phyloP scores from a whole-genome alignment of 441 rosid species.

The Populus hybrid region DNA sequence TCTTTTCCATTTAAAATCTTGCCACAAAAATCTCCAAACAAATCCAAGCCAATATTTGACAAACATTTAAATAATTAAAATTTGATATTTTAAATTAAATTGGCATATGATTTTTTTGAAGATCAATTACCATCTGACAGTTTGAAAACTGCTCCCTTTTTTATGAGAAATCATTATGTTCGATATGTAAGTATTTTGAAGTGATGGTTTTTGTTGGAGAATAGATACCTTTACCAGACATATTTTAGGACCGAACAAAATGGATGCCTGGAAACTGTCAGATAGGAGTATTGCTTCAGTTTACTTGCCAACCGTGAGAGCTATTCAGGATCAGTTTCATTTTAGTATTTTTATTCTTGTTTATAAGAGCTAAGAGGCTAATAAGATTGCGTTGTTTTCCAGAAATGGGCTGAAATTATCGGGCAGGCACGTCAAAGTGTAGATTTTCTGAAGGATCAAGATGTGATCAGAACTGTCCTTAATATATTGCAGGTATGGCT shows the following conservation, averaged over 20 bases:
- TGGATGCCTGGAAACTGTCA: background rate
- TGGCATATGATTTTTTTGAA: background rate
- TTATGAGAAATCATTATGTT: background rate
- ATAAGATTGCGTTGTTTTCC: constrained; percentile 21
- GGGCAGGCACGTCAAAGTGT: constrained; percentile 98
- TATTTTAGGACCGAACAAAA: background rate
- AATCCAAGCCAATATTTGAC: background rate
- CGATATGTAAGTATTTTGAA: background rate
- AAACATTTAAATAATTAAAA: background rate
- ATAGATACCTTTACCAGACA: background rate
- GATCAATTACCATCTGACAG: background rate
- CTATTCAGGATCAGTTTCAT: background rate
- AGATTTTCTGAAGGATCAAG: constrained; percentile 92
- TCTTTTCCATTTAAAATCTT: background rate
- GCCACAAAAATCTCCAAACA: background rate
- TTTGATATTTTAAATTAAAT: background rate
- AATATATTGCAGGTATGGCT: constrained; percentile 84
- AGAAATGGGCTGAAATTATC: constrained; percentile 99
- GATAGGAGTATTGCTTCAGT: background rate
- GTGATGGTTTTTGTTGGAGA: background rate
- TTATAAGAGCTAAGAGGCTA: background rate
- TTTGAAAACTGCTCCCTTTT: background rate
- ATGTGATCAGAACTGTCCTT: constrained; percentile 85
- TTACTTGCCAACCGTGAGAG: background rate
- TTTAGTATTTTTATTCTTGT: background rate